Conservation (phyloP, 352 stramenopile species). For the Globisporangium orthogonon region DNA sequence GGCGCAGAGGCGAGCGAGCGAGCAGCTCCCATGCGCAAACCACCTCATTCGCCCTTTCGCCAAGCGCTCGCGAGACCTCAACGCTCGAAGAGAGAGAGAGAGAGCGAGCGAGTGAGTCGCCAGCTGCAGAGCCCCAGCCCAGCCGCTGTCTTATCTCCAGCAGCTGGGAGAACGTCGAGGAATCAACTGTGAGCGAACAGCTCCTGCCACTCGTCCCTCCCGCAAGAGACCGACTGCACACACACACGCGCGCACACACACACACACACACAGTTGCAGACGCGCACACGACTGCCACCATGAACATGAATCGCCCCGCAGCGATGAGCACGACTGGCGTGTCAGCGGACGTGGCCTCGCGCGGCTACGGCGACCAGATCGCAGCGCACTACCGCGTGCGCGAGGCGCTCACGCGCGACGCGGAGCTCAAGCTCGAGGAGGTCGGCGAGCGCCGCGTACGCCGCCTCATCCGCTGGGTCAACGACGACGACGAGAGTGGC, state of each 20-base stretch:
- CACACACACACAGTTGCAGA: neutral
- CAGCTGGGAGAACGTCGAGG: too few relatives aligned
- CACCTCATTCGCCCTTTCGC: neutral
- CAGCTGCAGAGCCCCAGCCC: neutral
- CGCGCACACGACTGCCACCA: neutral
- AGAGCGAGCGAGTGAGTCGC: neutral
- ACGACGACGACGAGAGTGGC: conserved; percentile 42
- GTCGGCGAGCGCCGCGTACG: conserved; percentile 46
- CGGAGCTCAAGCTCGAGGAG: conserved; percentile 30
- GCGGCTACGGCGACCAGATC: conserved; percentile 50
- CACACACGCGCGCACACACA: neutral
- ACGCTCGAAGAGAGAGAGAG: too few relatives aligned
- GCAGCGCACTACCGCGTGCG: conserved; percentile 52
- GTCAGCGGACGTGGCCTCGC: conserved; percentile 21
- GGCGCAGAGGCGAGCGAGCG: neutral
- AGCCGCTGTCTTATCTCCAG: neutral
- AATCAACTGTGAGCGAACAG: neutral
- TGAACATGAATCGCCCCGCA: conserved; percentile 14
- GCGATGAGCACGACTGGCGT: conserved; percentile 22
- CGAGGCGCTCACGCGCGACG: conserved; percentile 31
- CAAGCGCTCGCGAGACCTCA: neutral
- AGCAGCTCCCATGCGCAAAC: neutral
- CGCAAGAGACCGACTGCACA: neutral
- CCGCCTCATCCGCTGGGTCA: conserved; percentile 58
- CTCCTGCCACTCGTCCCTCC: neutral